A percentile compares a stretch with the other conserved stretches of the same genome.
phyloP scores from a whole-genome alignment of 73 alveolate genomes.

The Paramecium primaurelia region DNA sequence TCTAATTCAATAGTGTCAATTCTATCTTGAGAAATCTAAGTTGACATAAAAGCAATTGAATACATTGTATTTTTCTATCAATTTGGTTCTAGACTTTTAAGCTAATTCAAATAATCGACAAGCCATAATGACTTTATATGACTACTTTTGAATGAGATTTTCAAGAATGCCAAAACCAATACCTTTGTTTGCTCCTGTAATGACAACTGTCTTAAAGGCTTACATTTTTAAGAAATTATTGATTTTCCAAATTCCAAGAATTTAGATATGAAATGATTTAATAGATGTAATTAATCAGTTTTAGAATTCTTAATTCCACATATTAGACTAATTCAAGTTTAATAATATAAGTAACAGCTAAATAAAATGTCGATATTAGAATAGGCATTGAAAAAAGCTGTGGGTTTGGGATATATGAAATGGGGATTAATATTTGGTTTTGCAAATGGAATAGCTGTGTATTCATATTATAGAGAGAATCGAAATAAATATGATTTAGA shows the following conservation, averaged over 20 bases:
- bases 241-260: neutral
- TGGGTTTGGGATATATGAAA: neutral
- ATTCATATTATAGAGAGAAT: neutral
- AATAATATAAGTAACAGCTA: neutral
- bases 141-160: constrained; percentile 59
- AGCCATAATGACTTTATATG: constrained; percentile 66
- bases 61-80: constrained; percentile 33
- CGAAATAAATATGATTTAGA: neutral
- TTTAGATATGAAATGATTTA: neutral
- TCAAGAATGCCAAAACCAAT: constrained; percentile 73
- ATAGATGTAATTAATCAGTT: neutral
- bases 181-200: constrained; percentile 79
- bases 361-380: neutral
- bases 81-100: constrained; percentile 6
- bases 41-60: neutral
- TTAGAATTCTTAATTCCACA: neutral
- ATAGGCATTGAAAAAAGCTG: neutral
- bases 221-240: neutral
- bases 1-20: constrained; percentile 65
- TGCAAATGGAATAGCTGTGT: neutral
- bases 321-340: neutral
- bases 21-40: constrained; percentile 64
- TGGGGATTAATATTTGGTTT: neutral
- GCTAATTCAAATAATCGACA: constrained; percentile 71
- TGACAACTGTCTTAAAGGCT: constrained; percentile 59